phyloP scores from a whole-genome alignment of 345 rosid species.

The Cardiospermum halicacabum region DNA sequence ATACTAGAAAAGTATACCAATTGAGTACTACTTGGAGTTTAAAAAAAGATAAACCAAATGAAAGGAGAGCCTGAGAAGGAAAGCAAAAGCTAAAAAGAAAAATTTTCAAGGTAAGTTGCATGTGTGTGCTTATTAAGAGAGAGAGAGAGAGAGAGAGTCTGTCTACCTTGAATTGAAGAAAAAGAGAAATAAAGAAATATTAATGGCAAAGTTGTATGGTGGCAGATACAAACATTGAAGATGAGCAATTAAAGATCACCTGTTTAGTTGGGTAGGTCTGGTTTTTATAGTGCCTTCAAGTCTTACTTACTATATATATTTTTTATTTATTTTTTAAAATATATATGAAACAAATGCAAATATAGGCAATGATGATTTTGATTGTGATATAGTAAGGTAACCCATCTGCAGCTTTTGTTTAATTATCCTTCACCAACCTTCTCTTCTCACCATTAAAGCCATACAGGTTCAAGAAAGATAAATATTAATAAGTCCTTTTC shows the following conservation, averaged over 20 bases:
- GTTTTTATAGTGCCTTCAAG: conserved; percentile 50
- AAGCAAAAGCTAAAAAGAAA: conserved; percentile 33
- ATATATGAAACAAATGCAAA: conserved; percentile 30
- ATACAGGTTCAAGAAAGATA: not conserved
- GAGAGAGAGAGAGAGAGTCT: not conserved
- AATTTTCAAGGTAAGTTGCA: conserved; percentile 3
- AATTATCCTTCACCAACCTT: conserved; percentile 56
- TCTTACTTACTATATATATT: no score
- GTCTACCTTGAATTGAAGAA: not conserved
- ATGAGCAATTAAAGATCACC: conserved; percentile 67
- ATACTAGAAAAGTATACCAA: conserved; percentile 18
- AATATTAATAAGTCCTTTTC: conserved; percentile 26
- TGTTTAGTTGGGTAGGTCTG: conserved; percentile 74
- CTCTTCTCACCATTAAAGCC: conserved; percentile 44
- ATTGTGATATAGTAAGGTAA: conserved; percentile 37
- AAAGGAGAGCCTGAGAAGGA: conserved; percentile 42
- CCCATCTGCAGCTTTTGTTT: conserved; percentile 20
- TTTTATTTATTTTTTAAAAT: no score
- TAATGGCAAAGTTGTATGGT: conserved; percentile 43
- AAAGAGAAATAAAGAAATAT: conserved; percentile 21
- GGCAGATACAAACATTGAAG: conserved; percentile 91
- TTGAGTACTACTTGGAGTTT: conserved; percentile 47
- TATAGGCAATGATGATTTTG: conserved; percentile 43
- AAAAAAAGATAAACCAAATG: conserved; percentile 22
- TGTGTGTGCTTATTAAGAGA: not conserved